These are phyloP conservation scores for Echium plantagineum DNA, from an alignment of 257 asterid genomes.

Conservation along the genomic window DNA sequence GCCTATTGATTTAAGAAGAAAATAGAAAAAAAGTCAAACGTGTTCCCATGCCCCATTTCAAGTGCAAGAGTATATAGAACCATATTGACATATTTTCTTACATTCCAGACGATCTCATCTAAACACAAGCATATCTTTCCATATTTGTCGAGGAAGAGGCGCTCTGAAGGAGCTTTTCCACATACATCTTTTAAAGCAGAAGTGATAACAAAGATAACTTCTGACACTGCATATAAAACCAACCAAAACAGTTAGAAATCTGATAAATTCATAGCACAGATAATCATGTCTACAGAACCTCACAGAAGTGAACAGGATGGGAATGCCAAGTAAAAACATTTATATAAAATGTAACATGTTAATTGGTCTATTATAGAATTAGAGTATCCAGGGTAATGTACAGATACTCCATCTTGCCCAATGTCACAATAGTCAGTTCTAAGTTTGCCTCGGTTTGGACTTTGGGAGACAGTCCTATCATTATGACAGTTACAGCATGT, in stretches of 20 bases:
- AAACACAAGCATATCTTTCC: slow-evolving; percentile 91
- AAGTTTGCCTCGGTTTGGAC: no score
- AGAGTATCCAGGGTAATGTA: no score
- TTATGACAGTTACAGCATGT: slow-evolving; percentile 1
- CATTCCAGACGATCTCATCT: slow-evolving; percentile 99
- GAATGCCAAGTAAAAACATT: no score
- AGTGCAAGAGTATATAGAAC: slow-evolving; percentile 1
- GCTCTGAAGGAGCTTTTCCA: slow-evolving; percentile 84
- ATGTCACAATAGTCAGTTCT: no score
- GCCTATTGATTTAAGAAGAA: not conserved
- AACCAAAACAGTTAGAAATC: slow-evolving; percentile 1
- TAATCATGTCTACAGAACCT: not conserved
- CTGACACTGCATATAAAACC: slow-evolving; percentile 47
- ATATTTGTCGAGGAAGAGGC: slow-evolving; percentile 87
- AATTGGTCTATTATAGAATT: no score
- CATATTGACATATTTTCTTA: slow-evolving; percentile 15
- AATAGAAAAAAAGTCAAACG: not conserved
- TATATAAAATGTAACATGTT: no score
- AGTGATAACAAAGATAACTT: slow-evolving; percentile 78
- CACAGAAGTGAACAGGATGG: no score
- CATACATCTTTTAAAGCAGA: slow-evolving; percentile 90
- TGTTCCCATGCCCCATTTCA: not conserved
- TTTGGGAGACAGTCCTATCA: no score
- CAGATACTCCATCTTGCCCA: no score
- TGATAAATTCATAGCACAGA: not conserved